These are phyloP conservation scores for Paramecium sonneborni DNA, from an alignment of 73 alveolate species.

Conservation along the genomic window DNA sequence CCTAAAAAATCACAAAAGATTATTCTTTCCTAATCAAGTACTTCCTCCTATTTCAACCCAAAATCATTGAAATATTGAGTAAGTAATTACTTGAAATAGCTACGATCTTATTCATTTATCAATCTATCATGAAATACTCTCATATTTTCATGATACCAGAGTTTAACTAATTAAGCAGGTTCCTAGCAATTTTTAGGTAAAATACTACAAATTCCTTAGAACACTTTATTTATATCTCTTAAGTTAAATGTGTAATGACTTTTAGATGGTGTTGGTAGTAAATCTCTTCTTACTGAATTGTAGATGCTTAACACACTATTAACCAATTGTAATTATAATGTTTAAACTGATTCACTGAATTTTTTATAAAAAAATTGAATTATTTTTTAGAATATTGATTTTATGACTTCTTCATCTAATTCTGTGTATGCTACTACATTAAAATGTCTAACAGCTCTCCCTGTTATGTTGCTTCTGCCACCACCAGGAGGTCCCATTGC, in stretches of 20 bases:
- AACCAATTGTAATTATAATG: constrained; percentile 59
- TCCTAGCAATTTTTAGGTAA: constrained; percentile 57
- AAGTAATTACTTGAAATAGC: constrained; percentile 81
- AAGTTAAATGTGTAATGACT: constrained; percentile 99
- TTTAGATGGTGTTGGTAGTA: constrained; percentile 99
- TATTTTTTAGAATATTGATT: constrained; percentile 92
- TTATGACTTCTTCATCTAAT: constrained; percentile 92
- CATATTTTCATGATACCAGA: constrained; percentile 99
- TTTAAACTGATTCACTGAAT: constrained; percentile 77
- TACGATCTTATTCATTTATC: constrained; percentile 94
- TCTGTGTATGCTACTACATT: constrained; percentile 97
- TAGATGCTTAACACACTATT: constrained; percentile 87
- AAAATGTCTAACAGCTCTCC: constrained; percentile 98
- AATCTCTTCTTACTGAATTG: constrained; percentile 91
- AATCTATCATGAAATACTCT: constrained; percentile 99
- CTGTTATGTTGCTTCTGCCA: constrained; percentile 98
- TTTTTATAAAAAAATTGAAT: constrained; percentile 82
- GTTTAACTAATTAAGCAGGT: constrained; percentile 82
- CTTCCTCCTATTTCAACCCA: constrained; percentile 78
- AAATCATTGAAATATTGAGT: constrained; percentile 76
- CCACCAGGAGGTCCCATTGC: constrained; percentile 99
- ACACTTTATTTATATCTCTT: constrained; percentile 98
- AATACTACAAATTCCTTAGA: constrained; percentile 91
- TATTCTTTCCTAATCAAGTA: constrained; percentile 92
- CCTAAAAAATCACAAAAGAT: constrained; percentile 88